Evolutionary conservation across 192 early-diverging fungal species (phyloP).

Genomic region (Helicostylum pulchrum): DNA sequence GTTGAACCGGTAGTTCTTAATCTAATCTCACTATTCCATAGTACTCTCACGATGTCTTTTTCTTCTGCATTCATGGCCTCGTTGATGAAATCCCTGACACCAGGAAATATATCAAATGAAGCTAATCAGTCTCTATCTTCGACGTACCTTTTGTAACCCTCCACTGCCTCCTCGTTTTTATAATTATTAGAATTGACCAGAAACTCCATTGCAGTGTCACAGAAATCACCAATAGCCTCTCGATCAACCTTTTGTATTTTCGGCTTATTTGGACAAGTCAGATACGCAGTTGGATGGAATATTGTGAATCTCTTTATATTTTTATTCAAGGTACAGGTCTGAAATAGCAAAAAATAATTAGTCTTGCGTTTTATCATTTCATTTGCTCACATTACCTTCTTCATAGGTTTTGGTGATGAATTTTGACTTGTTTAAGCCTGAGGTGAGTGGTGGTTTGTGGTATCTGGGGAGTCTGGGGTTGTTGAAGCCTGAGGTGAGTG

Average conservation of each 20-base stretch:
- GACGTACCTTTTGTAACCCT: background rate
- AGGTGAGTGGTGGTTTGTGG: background rate
- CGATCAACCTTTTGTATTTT: constrained; percentile 9
- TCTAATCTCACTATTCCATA: constrained; percentile 8
- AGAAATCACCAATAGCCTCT: constrained; percentile 1
- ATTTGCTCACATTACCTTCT: constrained; percentile 2
- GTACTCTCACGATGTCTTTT: background rate
- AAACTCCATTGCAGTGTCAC: constrained; percentile 10
- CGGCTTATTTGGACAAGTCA: constrained; percentile 11
- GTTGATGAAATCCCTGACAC: constrained; percentile 1
- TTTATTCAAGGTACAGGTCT: constrained; percentile 1
- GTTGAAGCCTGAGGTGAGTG: too few species aligned
- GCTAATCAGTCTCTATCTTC: background rate
- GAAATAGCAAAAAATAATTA: background rate
- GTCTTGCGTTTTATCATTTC: constrained; percentile 1
- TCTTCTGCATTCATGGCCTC: background rate
- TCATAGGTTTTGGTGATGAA: background rate
- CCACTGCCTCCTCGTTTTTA: background rate
- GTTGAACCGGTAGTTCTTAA: constrained; percentile 3
- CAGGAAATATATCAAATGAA: constrained; percentile 6
- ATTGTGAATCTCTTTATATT: background rate
- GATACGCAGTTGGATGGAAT: constrained; percentile 12
- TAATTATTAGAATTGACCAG: constrained; percentile 8
- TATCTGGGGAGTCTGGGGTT: too few species aligned
- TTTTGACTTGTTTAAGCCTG: background rate